Evolutionary conservation across 345 rosid species (phyloP).

Genomic region (Cardiospermum halicacabum): DNA sequence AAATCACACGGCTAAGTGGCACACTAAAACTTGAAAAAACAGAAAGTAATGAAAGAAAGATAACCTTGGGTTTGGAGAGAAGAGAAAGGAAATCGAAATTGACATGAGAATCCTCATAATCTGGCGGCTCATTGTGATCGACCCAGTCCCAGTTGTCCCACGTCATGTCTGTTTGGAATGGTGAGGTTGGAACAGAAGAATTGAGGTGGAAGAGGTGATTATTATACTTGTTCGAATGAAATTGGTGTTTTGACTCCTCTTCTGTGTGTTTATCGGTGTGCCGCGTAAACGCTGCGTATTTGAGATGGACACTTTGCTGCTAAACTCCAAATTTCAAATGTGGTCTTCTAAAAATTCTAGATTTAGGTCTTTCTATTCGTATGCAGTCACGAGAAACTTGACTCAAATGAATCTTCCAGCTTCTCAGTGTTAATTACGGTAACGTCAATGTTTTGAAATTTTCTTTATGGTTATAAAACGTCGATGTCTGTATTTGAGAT

Average conservation of each 20-base stretch:
- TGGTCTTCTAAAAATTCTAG: neutral
- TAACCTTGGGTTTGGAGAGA: constrained; percentile 64
- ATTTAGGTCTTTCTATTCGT: neutral
- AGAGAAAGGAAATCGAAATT: constrained; percentile 64
- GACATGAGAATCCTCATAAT: constrained; percentile 32
- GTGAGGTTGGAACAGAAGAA: neutral
- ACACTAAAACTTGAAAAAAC: constrained; percentile 1
- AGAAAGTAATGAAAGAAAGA: neutral
- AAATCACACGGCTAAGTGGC: neutral
- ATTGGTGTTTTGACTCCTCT: neutral
- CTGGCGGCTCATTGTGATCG: constrained; percentile 9
- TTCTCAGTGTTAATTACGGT: too few relatives aligned
- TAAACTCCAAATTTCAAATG: neutral
- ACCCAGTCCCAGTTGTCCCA: constrained; percentile 40
- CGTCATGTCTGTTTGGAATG: constrained; percentile 23
- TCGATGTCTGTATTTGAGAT: too few relatives aligned
- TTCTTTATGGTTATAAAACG: too few relatives aligned
- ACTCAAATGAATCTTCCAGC: too few relatives aligned
- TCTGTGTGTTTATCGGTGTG: constrained; percentile 17
- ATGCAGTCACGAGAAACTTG: too few relatives aligned
- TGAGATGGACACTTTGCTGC: neutral
- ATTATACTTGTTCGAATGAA: neutral
- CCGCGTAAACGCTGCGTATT: constrained; percentile 14
- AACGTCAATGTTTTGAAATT: too few relatives aligned
- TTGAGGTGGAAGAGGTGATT: neutral